phyloP scores from a whole-genome alignment of 2,329 filamentous ascomycete genomes.

The Dryadomyces quercus-mongolicae region DNA sequence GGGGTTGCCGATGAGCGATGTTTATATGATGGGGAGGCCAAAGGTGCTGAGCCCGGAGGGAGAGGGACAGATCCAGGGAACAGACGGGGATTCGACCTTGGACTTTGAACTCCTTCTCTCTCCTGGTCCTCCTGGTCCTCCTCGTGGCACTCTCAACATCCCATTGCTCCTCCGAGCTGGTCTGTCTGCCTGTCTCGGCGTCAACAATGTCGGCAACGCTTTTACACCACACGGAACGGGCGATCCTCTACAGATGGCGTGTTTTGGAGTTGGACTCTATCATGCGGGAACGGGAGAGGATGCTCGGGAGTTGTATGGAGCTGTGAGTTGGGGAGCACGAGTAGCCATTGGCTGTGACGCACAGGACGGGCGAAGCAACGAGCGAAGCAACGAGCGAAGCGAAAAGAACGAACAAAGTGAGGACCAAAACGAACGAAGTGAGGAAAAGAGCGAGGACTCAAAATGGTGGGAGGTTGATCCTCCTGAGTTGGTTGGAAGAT shows the following conservation, averaged over 20 bases:
- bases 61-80: not conserved
- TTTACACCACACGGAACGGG: conserved; percentile 59
- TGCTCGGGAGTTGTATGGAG: conserved; percentile 40
- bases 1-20: conserved; percentile 56
- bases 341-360: conserved; percentile 18
- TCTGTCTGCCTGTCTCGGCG: conserved; percentile 47
- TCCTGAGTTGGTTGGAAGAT: not conserved
- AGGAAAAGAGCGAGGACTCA: no score
- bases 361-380: not conserved
- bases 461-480: not conserved
- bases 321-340: conserved; percentile 23
- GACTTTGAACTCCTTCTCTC: no score
- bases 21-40: conserved; percentile 56
- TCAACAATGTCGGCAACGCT: conserved; percentile 65
- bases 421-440: not conserved
- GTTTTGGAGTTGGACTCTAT: conserved; percentile 52
- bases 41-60: no score
- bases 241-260: conserved; percentile 52
- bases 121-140: conserved; percentile 10
- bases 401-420: not conserved
- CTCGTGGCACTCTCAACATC: conserved; percentile 50
- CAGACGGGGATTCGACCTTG: no score
- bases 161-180: conserved; percentile 46
- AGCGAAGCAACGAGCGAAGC: not conserved
- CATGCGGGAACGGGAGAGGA: conserved; percentile 51